Evolutionary conservation across 2,329 filamentous ascomycete species (phyloP), one percentile per base, ranked within the genome.

Genomic region (Fusarium chuoi): DNA sequence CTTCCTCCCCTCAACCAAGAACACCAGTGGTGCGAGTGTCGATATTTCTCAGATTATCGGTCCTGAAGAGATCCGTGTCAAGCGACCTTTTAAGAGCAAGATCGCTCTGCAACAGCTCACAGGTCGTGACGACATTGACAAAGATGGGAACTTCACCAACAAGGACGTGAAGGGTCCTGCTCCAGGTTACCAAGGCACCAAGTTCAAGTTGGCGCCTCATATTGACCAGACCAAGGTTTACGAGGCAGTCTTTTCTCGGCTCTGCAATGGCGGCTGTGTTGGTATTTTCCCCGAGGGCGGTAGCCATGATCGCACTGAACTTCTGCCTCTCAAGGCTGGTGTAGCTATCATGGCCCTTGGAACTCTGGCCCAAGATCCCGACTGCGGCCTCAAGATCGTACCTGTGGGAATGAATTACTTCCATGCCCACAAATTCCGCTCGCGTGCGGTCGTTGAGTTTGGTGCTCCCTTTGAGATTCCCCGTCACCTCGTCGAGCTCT

Each of bases 321-420:
- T 98, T 51, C 87, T 98, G 46, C 96, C 96, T 28, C 87, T 98
- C 71, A 98, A 98, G 88, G 96, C 96, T 78, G 96, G 96, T 82
- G 94, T 99, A 68, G 96, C 96, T 66, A 96, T 99, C 79, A 99
- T 99, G 96, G 96, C 96, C 18, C 89, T 99, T 41, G 96, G 96
- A 44, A 93, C 96, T 2, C 87, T 98, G 58, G 94, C 94, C 10
- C 92, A 94, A 64, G 91, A 95, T 70, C 95, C 95, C 6, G 88
- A 96, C 73, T 98, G 94, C 79, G 94, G 94, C 36, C 86, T 99
- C 70, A 97, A 95, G 83, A 98, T 99, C 77, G 94, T 99, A 30
- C 96, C 96, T 7, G 95, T 96, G 58, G 96, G 96, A 78, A 98
- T 99, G 96, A 99, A 99, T 83, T 99, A 99, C 84, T 99, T 99